These are phyloP conservation scores for Backusella luteola DNA, from an alignment of 192 early-diverging fungal species.

Conservation along the genomic window DNA sequence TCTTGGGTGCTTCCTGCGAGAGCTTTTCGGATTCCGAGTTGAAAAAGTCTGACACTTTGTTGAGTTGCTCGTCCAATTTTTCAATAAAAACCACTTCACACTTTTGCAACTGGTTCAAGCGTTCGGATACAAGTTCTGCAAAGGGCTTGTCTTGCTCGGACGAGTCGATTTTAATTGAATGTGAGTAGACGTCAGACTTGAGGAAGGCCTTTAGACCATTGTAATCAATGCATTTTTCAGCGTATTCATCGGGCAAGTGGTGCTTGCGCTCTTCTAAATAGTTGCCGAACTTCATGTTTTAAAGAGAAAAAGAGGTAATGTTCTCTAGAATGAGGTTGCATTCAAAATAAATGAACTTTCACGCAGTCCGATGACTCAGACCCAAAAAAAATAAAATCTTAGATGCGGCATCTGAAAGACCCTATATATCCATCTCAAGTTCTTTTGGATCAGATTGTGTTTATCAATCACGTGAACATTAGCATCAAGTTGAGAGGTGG, in stretches of 20 bases:
- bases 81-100: conserved; percentile 68
- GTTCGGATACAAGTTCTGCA: conserved; percentile 52
- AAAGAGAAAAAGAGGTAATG: not conserved
- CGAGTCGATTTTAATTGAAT: conserved; percentile 47
- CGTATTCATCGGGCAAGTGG: conserved; percentile 67
- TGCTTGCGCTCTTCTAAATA: conserved; percentile 63
- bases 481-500: not conserved
- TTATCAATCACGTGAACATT: not conserved
- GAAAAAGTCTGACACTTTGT: conserved; percentile 55
- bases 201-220: conserved; percentile 63
- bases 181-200: conserved; percentile 57
- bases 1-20: conserved; percentile 23
- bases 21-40: conserved; percentile 23
- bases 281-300: conserved; percentile 71
- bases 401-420: conserved; percentile 4
- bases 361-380: conserved; percentile 8
- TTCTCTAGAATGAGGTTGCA: not conserved
- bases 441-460: conserved; percentile 5
- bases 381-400: not conserved
- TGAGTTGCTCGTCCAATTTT: conserved; percentile 63
- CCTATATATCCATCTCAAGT: not conserved
- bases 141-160: conserved; percentile 44
- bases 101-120: conserved; percentile 54
- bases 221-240: conserved; percentile 71
- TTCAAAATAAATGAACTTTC: not conserved